These are phyloP conservation scores for Pythium dissimile DNA, from an alignment of 352 stramenopile genomes.

Conservation along the genomic window DNA sequence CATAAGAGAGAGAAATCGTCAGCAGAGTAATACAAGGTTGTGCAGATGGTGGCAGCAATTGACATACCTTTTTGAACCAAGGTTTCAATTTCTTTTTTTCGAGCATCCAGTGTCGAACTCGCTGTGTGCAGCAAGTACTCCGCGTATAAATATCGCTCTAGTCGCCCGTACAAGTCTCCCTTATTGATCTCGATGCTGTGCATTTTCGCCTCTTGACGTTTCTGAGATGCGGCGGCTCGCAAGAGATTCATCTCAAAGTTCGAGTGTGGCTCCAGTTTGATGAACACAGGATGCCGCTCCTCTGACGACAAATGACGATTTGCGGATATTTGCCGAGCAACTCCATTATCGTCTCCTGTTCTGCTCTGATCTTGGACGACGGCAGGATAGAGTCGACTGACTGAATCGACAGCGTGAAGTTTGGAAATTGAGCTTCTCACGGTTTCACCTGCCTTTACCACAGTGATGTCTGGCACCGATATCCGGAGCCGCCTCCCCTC, in stretches of 20 bases:
- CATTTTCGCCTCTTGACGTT: conserved; percentile 82
- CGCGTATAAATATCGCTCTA: conserved; percentile 75
- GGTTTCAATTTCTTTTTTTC: conserved; percentile 62
- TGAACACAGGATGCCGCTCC: conserved; percentile 50
- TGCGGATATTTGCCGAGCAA: not conserved
- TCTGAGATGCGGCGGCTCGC: conserved; percentile 69
- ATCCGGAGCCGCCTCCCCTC: conserved; percentile 3
- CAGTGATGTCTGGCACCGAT: conserved; percentile 2
- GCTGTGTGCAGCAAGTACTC: conserved; percentile 78
- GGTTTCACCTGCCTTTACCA: conserved; percentile 15
- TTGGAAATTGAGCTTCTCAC: conserved; percentile 19
- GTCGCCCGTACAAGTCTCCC: conserved; percentile 61
- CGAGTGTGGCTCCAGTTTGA: conserved; percentile 77
- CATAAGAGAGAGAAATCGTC: not conserved
- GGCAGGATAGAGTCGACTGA: conserved; percentile 19
- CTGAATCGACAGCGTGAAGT: conserved; percentile 1
- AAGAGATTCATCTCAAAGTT: conserved; percentile 86
- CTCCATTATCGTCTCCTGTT: not conserved
- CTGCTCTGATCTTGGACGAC: not conserved
- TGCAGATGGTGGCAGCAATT: no score
- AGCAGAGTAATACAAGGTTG: no score
- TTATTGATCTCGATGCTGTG: conserved; percentile 81
- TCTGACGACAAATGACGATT: conserved; percentile 1
- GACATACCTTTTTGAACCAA: conserved; percentile 69
- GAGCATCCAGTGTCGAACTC: conserved; percentile 45